phyloP scores from a whole-genome alignment of 1,284 basidiomycete species.

The Leucoagaricus sp. region DNA sequence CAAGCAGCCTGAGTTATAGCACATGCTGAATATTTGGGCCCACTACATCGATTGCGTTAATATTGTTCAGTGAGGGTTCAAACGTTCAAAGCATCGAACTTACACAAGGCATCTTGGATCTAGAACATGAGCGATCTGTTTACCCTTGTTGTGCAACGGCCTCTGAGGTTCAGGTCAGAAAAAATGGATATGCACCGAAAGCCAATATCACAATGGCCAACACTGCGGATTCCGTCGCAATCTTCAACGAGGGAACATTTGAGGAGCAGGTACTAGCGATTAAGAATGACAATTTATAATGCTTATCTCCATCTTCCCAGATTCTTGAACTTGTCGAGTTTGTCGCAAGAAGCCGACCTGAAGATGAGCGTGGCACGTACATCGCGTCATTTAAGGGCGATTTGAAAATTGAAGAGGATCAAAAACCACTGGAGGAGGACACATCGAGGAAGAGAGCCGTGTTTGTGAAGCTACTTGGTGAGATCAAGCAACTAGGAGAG shows the following conservation, averaged over 20 bases:
- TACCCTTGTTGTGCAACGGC: slow-evolving; percentile 35
- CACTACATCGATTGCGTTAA: no score
- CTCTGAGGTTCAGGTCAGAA: slow-evolving; percentile 21
- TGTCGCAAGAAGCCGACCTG: slow-evolving; percentile 65
- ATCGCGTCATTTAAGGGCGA: slow-evolving; percentile 69
- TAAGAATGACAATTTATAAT: neutral
- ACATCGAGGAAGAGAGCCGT: slow-evolving; percentile 51
- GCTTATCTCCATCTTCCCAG: slow-evolving; percentile 39
- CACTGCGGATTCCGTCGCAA: slow-evolving; percentile 73
- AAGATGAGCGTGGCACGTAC: slow-evolving; percentile 65
- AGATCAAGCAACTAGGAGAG: slow-evolving; percentile 71
- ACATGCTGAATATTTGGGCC: no score
- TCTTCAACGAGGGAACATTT: slow-evolving; percentile 88
- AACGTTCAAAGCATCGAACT: no score
- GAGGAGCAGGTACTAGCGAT: slow-evolving; percentile 70
- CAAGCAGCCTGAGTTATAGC: no score
- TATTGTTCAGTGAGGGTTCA: no score
- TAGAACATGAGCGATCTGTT: no score
- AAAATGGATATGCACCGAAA: slow-evolving; percentile 21
- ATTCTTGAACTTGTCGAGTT: slow-evolving; percentile 82
- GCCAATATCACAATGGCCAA: slow-evolving; percentile 35
- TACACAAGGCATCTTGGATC: slow-evolving; percentile 3
- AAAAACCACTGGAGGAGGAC: slow-evolving; percentile 56
- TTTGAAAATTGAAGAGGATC: slow-evolving; percentile 54
- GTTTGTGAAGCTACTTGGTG: slow-evolving; percentile 56